Evolutionary conservation across 345 rosid genomes (phyloP), one percentile per base, ranked within the genome.

Genomic region (Hypericum perforatum): DNA sequence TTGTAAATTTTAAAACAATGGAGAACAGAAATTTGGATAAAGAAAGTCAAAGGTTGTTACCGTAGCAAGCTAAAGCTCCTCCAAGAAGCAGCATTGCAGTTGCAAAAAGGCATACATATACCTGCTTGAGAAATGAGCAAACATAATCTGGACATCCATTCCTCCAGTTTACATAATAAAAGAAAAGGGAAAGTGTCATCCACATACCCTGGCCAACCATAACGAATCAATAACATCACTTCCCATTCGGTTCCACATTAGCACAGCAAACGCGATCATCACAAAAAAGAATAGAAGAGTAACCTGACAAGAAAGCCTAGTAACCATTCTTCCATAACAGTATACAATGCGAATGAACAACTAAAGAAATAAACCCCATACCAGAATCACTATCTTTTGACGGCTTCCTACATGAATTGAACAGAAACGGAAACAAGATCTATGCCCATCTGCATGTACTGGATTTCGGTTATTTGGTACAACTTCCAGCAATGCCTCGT

Each of bases 211-310:
- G 45, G 84, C 78, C 49, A 76, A 56, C 54, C 62, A 6, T 49
- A 76, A 65, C 59, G 87, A 49, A 70, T 81, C 69, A 5, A 74
- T 51, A 54, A 75, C 70, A 68, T 56, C 69, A 60, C 74, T 68
- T 57, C 81, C 69, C n/a, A 62, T 69, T 56, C 74, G 84, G 63
- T 78, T 74, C 84, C 87, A 78, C 32, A 81, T 76, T 63, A 77
- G 51, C 37, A 71, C 60, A 22, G 81, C 79, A 47, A 76, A 78
- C 44, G 74, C 58, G 49, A 74, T 64, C 79, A 76, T 78, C 53
- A 76, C 52, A 61, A 76, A 54, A 65, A 78, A 78, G 43, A 68
- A 54, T 55, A 81, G 59, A 38, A 70, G 41, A 63, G 76, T 63
- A 46, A 71, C 87, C 82, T 78, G 56, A 7, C 39, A 56, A 36